Percentiles rank a stretch among this genome's conserved stretches.
These are phyloP conservation scores for Nannochloropsis gaditana DNA, from an alignment of 108 stramenopile species.

Conservation along the genomic window DNA sequence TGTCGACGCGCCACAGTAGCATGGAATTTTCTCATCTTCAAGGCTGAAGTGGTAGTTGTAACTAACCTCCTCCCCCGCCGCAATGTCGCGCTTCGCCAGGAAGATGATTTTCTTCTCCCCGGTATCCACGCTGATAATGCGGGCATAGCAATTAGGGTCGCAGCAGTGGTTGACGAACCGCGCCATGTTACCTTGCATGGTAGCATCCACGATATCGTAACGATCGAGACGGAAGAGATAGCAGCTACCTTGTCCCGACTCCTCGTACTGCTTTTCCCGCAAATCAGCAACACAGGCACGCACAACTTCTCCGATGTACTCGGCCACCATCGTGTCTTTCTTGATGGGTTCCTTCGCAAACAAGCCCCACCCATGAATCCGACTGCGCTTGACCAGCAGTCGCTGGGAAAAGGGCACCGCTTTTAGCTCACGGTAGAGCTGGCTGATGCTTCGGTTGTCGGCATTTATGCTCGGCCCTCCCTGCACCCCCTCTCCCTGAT, in stretches of 20 bases:
- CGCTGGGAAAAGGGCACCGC: constrained; percentile 24
- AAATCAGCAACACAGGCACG: constrained; percentile 66
- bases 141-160: constrained; percentile 81
- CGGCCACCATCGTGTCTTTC: constrained; percentile 74
- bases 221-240: constrained; percentile 90
- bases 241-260: constrained; percentile 72
- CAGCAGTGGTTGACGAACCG: constrained; percentile 96
- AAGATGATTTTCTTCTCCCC: constrained; percentile 69
- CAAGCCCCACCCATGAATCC: constrained; percentile 83
- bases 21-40: constrained; percentile 78
- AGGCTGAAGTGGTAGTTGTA: constrained; percentile 96
- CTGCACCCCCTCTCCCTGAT: not conserved
- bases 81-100: constrained; percentile 72
- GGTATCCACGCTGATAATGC: constrained; percentile 56
- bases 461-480: not conserved
- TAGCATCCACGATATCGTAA: constrained; percentile 88
- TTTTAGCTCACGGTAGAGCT: constrained; percentile 38
- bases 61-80: constrained; percentile 81
- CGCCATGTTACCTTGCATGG: constrained; percentile 73
- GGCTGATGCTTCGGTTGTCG: not conserved
- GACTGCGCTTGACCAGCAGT: constrained; percentile 46
- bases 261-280: constrained; percentile 71
- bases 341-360: constrained; percentile 67
- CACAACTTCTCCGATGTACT: constrained; percentile 86
- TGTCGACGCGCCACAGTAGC: constrained; percentile 74